Evolutionary conservation across 192 early-diverging fungal genomes (phyloP).

Genomic region (Coemansia sp.): DNA sequence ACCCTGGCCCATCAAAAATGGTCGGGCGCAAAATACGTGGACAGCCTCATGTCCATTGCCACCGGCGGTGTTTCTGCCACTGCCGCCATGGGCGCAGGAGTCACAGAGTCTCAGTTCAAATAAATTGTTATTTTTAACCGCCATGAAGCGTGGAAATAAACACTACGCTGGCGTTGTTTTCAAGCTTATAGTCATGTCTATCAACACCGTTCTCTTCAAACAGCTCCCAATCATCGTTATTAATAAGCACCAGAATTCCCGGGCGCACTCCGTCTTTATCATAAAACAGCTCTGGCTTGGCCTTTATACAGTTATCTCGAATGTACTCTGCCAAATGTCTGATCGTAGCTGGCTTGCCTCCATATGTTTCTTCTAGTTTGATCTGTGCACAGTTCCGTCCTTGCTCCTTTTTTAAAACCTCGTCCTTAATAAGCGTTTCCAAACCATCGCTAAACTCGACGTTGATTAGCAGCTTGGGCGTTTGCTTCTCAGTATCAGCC

Average conservation of each 20-base stretch:
- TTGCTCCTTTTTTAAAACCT: conserved; percentile 44
- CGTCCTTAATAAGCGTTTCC: conserved; percentile 85
- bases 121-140: conserved; percentile 57
- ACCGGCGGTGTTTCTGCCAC: conserved; percentile 90
- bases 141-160: conserved; percentile 99
- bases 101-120: conserved; percentile 81
- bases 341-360: conserved; percentile 53
- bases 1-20: conserved; percentile 91
- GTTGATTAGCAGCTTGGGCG: not conserved
- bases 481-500: not conserved
- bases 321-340: conserved; percentile 70
- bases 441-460: conserved; percentile 76
- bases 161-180: conserved; percentile 76
- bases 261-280: conserved; percentile 82
- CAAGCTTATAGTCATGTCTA: conserved; percentile 75
- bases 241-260: conserved; percentile 92
- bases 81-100: conserved; percentile 92
- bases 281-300: conserved; percentile 82
- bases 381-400: conserved; percentile 26
- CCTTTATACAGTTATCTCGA: conserved; percentile 65
- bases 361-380: conserved; percentile 20
- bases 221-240: conserved; percentile 95
- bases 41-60: conserved; percentile 88
- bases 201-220: conserved; percentile 78
- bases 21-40: conserved; percentile 89